These are phyloP conservation scores for Leccinum angustisporum DNA, from an alignment of 1,284 basidiomycete species.

Conservation along the genomic window DNA sequence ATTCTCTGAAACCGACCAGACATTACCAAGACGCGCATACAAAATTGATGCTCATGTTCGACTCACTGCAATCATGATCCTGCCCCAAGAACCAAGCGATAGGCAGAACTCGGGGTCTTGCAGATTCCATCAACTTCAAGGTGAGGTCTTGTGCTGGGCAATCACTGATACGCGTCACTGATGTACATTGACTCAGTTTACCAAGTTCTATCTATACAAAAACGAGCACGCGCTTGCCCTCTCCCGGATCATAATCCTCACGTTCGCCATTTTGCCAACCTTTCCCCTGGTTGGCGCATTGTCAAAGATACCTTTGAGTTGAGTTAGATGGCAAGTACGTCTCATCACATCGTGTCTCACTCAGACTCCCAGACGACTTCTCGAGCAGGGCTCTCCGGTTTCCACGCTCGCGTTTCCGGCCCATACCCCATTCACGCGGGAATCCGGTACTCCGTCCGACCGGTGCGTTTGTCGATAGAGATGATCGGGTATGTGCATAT, in stretches of 20 bases:
- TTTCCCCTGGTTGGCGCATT: too few species aligned
- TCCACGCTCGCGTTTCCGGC: too few species aligned
- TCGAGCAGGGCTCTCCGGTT: too few species aligned
- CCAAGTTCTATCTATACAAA: slow-evolving; percentile 87
- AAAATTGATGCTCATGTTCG: background rate
- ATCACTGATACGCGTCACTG: background rate
- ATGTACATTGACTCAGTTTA: slow-evolving; percentile 41
- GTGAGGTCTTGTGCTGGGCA: background rate
- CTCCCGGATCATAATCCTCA: slow-evolving; percentile 78
- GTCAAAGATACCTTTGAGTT: slow-evolving; percentile 84
- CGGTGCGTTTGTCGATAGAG: too few species aligned
- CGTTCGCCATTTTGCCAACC: slow-evolving; percentile 70
- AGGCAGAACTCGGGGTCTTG: too few species aligned
- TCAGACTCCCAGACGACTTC: too few species aligned
- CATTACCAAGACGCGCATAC: background rate
- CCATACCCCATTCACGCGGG: background rate
- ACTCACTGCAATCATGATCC: too few species aligned
- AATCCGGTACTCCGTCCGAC: background rate
- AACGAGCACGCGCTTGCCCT: slow-evolving; percentile 78
- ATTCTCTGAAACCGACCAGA: background rate
- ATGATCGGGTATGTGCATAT: too few species aligned
- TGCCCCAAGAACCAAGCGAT: background rate
- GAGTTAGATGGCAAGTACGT: slow-evolving; percentile 93
- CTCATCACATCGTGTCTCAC: background rate
- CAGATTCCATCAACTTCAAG: too few species aligned